phyloP scores from a whole-genome alignment of 2,329 filamentous ascomycete genomes.

The Xylariaceae sp. region DNA sequence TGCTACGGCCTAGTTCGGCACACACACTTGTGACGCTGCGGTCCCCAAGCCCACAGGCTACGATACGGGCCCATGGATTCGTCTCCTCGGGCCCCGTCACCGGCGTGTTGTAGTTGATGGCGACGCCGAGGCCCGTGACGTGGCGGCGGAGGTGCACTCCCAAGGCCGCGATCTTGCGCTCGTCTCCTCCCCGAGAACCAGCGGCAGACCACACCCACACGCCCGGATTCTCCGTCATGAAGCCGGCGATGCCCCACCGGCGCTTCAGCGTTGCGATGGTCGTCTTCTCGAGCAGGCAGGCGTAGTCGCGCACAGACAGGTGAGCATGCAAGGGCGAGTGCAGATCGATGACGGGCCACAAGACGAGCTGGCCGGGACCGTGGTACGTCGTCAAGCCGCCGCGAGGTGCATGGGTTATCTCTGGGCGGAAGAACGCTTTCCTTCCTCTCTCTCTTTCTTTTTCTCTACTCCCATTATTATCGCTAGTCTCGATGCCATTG shows the following conservation, averaged over 20 bases:
- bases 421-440: constrained; percentile 46
- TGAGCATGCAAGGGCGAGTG: constrained; percentile 60
- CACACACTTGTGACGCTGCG: constrained; percentile 81
- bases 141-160: constrained; percentile 90
- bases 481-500: neutral
- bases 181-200: constrained; percentile 38
- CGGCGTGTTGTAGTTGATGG: constrained; percentile 76
- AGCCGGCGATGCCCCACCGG: constrained; percentile 65
- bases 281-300: constrained; percentile 77
- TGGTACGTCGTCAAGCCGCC: constrained; percentile 96
- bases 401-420: constrained; percentile 77
- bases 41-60: constrained; percentile 87
- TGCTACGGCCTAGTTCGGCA: constrained; percentile 36
- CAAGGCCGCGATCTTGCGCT: constrained; percentile 84
- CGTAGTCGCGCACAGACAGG: constrained; percentile 77
- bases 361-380: constrained; percentile 88
- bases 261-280: constrained; percentile 69
- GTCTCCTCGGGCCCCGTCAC: constrained; percentile 44
- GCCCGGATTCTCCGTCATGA: constrained; percentile 77
- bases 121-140: constrained; percentile 84
- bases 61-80: constrained; percentile 73
- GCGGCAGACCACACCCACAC: constrained; percentile 69
- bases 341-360: constrained; percentile 92
- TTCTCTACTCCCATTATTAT: neutral
- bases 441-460: constrained; percentile 22